Evolutionary conservation across 2,329 filamentous ascomycete species (phyloP).

Genomic region (Triangularia verruculosa): DNA sequence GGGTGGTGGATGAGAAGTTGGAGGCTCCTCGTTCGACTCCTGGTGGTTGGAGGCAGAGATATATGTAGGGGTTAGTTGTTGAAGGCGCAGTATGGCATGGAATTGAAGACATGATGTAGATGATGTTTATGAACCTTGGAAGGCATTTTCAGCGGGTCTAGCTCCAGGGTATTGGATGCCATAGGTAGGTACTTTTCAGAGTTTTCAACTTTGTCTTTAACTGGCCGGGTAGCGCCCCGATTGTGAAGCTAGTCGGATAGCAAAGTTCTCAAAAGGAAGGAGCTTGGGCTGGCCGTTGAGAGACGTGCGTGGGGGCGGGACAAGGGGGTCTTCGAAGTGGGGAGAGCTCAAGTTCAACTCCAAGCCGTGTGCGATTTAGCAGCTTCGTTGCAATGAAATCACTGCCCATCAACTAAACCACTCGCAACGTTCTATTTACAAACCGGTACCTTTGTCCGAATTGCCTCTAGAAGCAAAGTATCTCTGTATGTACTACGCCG

Average conservation of each 20-base stretch:
- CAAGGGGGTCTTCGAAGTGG: neutral
- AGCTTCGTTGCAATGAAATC: neutral
- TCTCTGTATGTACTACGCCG: neutral
- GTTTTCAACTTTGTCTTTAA: no score
- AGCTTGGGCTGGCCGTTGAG: neutral
- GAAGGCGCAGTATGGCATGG: neutral
- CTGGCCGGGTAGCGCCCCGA: no score
- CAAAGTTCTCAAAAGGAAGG: neutral
- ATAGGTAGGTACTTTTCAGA: no score
- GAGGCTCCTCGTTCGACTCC: constrained; percentile 25
- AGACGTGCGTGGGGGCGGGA: neutral
- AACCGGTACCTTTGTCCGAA: neutral
- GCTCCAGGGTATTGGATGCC: neutral
- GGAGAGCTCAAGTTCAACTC: neutral
- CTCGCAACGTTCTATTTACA: neutral
- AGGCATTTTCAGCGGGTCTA: no score
- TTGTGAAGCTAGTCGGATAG: no score
- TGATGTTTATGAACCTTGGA: neutral
- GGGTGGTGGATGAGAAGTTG: constrained; percentile 59
- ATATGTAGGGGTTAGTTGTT: neutral
- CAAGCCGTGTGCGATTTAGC: no score
- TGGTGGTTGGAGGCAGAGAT: neutral
- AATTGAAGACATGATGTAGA: neutral
- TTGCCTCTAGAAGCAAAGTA: neutral
- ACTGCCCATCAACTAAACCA: neutral